Conservation (phyloP, 345 rosid species). For the Fremontodendron californicum region DNA sequence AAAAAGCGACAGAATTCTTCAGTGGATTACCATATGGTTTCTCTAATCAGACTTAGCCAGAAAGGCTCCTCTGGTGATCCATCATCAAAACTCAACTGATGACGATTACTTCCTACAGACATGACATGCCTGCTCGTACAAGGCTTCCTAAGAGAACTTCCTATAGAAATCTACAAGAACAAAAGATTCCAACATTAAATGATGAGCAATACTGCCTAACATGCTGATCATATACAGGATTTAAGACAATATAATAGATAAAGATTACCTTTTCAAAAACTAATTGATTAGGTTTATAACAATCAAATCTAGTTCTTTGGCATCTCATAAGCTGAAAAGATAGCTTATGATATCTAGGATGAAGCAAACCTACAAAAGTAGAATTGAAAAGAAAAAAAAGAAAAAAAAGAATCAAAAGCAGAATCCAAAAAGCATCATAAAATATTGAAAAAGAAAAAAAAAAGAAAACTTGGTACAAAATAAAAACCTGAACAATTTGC, state of each 20-base stretch:
- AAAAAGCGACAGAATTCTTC: background rate
- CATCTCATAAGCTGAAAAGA: constrained; percentile 16
- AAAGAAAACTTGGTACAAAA: background rate
- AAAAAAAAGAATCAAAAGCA: background rate
- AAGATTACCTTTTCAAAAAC: constrained; percentile 17
- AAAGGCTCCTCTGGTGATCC: constrained; percentile 40
- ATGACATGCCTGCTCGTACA: constrained; percentile 6
- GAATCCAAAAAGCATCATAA: background rate
- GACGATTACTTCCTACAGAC: constrained; percentile 22
- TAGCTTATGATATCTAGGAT: constrained; percentile 13
- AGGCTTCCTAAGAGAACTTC: constrained; percentile 13
- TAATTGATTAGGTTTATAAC: background rate
- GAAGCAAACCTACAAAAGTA: constrained; percentile 23
- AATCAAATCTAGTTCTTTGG: constrained; percentile 13
- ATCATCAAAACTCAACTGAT: constrained; percentile 25
- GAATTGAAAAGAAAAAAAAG: background rate
- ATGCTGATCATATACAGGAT: background rate
- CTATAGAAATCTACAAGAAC: constrained; percentile 17
- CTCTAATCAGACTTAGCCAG: constrained; percentile 40
- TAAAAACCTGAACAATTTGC: constrained; percentile 30
- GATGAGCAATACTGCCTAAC: background rate
- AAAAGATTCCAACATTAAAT: constrained; percentile 9
- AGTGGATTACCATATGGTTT: constrained; percentile 41
- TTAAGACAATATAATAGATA: background rate
- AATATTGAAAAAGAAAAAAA: background rate